Base-by-base conservation (phyloP, 805 yeast species). In the Ogataea saltuana region DNA sequence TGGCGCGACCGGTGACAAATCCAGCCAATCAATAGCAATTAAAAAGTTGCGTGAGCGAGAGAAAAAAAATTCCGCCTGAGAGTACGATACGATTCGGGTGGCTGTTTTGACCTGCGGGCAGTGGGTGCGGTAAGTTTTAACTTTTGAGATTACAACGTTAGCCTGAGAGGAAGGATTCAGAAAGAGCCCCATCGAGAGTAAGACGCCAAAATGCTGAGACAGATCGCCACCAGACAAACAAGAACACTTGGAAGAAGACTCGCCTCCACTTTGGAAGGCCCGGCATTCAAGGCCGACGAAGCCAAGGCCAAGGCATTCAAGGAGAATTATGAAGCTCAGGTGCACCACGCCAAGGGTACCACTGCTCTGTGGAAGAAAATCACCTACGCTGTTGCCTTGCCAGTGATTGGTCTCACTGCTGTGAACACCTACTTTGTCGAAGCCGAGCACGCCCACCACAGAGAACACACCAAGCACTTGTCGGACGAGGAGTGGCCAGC, bases 401-500 rank as follows among this genome's bases (percentile, higher is more conserved):
- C 99, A 58, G 86, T 87, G 41, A 80, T 90, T 56, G 68, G 76
- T 46, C 75, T 80, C 59, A 76, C 91, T 54, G 86, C 93, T 37
- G 75, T 83, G 61, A 88, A 88, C 73, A 88, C 93, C 42, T 82
- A 77, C 69, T 79, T 78, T 58, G 75, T 84, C 63, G 99, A 91
- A 75, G 70, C 75, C 60, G 88, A 85, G 68, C 99, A 93, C 69
- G 89, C 93, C 56, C 77, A 83, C 60, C 99, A 93, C 78, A 81
- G 93, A 74, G 77, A 76, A 65, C 93, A 85, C 69, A 71, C 80
- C 60, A 71, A 66, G 55, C 83, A 82, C 60, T 72, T 88, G 45
- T 67, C 88, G 25, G 97, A 90, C 66, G 91, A 84, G 58, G 95
- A 90, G 65, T 87, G 96, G 89, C 97, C 97, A 62, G 72, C 68